Conservation (phyloP, 2,329 filamentous ascomycete species). For the Talaromyces sp. region DNA sequence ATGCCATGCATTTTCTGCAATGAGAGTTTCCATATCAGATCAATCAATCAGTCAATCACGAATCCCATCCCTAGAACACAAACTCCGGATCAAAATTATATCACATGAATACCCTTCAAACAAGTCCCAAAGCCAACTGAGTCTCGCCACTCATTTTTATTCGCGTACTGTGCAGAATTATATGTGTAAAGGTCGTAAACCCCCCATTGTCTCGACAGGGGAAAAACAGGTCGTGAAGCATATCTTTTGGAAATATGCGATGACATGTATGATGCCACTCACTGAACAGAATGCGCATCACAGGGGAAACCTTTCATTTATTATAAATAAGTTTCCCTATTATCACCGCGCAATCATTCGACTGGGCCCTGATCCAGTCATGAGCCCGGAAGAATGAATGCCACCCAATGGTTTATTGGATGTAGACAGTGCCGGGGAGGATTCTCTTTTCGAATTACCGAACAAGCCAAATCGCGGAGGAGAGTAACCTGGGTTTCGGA, state of each 20-base stretch:
- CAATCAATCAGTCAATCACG: neutral
- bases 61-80: neutral
- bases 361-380: conserved; percentile 20
- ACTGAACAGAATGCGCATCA: conserved; percentile 3
- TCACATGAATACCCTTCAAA: conserved; percentile 5
- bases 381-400: conserved; percentile 33
- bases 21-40: conserved; percentile 4
- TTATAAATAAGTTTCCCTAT: neutral
- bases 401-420: conserved; percentile 28
- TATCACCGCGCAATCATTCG: conserved; percentile 34
- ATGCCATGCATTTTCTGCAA: conserved; percentile 9
- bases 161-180: neutral
- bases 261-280: neutral
- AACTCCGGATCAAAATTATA: conserved; percentile 2
- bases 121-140: neutral
- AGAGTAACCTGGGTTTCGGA: conserved; percentile 32
- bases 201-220: neutral
- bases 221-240: neutral
- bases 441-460: conserved; percentile 29
- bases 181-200: conserved; percentile 1
- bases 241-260: neutral
- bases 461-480: conserved; percentile 37
- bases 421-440: conserved; percentile 31
- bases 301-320: neutral
- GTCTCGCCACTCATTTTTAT: neutral